phyloP scores from a whole-genome alignment of 208 protist species.

The Leishmania gerbilli region DNA sequence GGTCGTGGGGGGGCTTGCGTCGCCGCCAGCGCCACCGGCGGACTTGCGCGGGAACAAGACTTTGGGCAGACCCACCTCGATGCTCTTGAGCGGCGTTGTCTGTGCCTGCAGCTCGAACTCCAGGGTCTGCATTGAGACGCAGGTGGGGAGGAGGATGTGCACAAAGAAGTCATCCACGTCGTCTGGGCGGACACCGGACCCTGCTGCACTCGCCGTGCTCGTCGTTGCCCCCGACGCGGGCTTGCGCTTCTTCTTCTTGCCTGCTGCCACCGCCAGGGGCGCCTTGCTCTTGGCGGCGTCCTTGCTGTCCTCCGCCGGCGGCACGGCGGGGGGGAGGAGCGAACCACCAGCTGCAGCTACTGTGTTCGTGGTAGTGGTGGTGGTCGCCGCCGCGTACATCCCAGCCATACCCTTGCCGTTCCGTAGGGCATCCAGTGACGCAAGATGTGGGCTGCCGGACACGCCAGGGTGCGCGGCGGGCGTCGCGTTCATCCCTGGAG shows the following conservation, averaged over 20 bases:
- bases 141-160: slow-evolving; percentile 48
- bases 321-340: slow-evolving; percentile 4
- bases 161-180: slow-evolving; percentile 79
- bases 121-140: slow-evolving; percentile 41
- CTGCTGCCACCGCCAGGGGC: neutral
- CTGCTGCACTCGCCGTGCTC: neutral
- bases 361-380: slow-evolving; percentile 16
- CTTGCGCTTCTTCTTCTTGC: slow-evolving; percentile 35
- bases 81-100: slow-evolving; percentile 46
- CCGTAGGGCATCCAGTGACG: slow-evolving; percentile 17
- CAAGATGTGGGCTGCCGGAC: slow-evolving; percentile 14
- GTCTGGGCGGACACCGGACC: slow-evolving; percentile 15
- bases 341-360: slow-evolving; percentile 4
- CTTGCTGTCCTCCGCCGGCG: slow-evolving; percentile 7
- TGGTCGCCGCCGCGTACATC: slow-evolving; percentile 7
- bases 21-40: slow-evolving; percentile 8
- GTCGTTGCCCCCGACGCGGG: neutral
- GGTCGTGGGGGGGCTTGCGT: slow-evolving; percentile 5
- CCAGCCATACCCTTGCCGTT: slow-evolving; percentile 6
- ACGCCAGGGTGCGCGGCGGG: slow-evolving; percentile 5
- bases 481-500: slow-evolving; percentile 32
- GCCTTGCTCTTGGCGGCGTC: slow-evolving; percentile 4
- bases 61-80: slow-evolving; percentile 56
- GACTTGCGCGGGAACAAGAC: slow-evolving; percentile 43
- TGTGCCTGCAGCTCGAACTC: slow-evolving; percentile 55